Conservation (phyloP, 345 rosid genomes). For the Acer saccharum region DNA sequence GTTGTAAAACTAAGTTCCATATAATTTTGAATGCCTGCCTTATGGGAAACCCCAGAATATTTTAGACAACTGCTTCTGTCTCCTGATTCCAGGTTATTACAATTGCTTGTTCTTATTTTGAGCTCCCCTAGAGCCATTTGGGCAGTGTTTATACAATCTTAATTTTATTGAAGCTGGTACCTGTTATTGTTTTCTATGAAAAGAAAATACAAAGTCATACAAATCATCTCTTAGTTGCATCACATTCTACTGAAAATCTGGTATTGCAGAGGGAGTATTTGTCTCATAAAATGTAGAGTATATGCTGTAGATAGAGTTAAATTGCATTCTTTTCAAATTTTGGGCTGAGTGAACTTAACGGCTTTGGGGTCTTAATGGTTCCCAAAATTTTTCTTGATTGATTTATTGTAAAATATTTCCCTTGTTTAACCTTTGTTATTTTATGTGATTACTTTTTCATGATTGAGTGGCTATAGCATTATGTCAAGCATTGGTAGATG, state of each 20-base stretch:
- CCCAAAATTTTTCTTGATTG: neutral
- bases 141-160: neutral
- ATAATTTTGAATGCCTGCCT: no score
- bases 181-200: neutral
- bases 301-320: neutral
- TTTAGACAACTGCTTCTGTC: no score
- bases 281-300: neutral
- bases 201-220: no score
- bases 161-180: neutral
- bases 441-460: neutral
- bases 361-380: neutral
- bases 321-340: neutral
- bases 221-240: no score
- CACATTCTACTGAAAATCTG: no score
- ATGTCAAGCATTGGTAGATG: neutral
- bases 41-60: no score
- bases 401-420: neutral
- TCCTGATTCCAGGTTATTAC: neutral
- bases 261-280: neutral
- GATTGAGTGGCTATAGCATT: neutral
- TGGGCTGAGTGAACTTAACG: neutral
- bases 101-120: neutral
- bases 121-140: neutral
- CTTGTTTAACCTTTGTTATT: neutral
- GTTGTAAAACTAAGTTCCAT: no score